Evolutionary conservation across 2,329 filamentous ascomycete species (phyloP).

Genomic region (Tolypocladium sp.): DNA sequence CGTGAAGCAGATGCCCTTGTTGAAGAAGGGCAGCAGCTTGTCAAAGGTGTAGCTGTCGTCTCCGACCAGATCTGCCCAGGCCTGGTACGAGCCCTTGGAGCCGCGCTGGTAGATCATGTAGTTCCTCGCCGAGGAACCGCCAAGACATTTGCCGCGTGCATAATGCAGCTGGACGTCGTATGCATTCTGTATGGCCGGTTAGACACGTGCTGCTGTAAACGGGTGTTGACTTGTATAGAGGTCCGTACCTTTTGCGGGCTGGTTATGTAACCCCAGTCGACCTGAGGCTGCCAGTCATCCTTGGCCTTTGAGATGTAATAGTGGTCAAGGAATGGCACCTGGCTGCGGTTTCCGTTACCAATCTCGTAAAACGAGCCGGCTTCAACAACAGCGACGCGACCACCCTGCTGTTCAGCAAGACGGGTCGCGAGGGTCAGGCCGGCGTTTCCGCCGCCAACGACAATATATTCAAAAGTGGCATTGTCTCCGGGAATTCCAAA

Average conservation of each 20-base stretch:
- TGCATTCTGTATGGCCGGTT: slow-evolving; percentile 1
- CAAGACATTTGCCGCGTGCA: slow-evolving; percentile 20
- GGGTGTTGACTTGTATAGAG: no score
- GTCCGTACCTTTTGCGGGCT: no score
- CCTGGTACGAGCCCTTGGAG: slow-evolving; percentile 12
- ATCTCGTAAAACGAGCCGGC: slow-evolving; percentile 4
- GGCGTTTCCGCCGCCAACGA: slow-evolving; percentile 3
- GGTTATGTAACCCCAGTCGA: slow-evolving; percentile 18
- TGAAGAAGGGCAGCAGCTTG: slow-evolving; percentile 20
- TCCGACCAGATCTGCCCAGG: slow-evolving; percentile 21
- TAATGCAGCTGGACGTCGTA: slow-evolving; percentile 15
- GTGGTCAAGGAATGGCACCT: slow-evolving; percentile 2
- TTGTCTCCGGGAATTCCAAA: not conserved
- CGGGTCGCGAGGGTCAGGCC: slow-evolving; percentile 1
- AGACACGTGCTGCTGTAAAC: not conserved
- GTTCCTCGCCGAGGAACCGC: slow-evolving; percentile 19
- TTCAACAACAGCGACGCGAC: slow-evolving; percentile 18
- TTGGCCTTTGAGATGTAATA: slow-evolving; percentile 6
- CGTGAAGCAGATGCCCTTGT: slow-evolving; percentile 20
- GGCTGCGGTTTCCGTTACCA: slow-evolving; percentile 9
- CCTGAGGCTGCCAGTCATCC: slow-evolving; percentile 11
- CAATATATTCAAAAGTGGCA: not conserved
- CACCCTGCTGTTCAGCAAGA: slow-evolving; percentile 16
- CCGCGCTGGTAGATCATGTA: slow-evolving; percentile 17
- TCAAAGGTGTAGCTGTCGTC: slow-evolving; percentile 18